Percentiles rank a stretch among this genome's conserved stretches.
Evolutionary conservation across 2,329 filamentous ascomycete genomes (phyloP).

Genomic region (Aspergillus unguis): DNA sequence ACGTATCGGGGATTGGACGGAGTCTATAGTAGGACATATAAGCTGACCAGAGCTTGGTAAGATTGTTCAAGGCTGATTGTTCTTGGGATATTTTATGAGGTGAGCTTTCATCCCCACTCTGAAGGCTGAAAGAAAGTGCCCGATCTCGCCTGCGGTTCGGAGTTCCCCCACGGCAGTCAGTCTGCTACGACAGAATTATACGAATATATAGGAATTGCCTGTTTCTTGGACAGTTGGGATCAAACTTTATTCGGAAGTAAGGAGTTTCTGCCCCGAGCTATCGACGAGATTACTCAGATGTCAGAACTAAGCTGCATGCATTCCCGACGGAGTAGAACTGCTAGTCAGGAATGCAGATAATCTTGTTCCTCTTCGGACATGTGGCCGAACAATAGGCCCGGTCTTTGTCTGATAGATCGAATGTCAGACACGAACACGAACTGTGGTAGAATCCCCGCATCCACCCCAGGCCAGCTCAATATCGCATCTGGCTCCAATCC

Average conservation of each 20-base stretch:
- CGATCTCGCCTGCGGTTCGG: background rate
- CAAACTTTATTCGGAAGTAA: too few species aligned
- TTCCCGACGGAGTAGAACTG: background rate
- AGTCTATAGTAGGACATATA: background rate
- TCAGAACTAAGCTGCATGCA: background rate
- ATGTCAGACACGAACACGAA: background rate
- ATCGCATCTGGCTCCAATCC: background rate
- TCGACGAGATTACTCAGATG: too few species aligned
- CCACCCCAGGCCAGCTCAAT: background rate
- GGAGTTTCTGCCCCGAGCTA: too few species aligned
- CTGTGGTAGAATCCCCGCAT: background rate
- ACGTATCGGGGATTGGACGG: constrained; percentile 28
- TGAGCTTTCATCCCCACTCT: too few species aligned
- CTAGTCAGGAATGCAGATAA: background rate
- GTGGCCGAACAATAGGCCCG: background rate
- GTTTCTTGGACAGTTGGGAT: too few species aligned
- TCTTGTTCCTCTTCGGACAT: background rate
- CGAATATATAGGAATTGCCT: too few species aligned
- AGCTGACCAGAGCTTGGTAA: constrained; percentile 6
- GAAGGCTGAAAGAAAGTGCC: too few species aligned
- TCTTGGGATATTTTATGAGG: background rate
- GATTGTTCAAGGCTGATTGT: background rate
- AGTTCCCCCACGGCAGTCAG: background rate
- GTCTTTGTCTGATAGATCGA: background rate
- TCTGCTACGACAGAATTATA: too few species aligned